Base-by-base conservation (phyloP, 2,329 filamentous ascomycete genomes). In the Lojkania enalia region DNA sequence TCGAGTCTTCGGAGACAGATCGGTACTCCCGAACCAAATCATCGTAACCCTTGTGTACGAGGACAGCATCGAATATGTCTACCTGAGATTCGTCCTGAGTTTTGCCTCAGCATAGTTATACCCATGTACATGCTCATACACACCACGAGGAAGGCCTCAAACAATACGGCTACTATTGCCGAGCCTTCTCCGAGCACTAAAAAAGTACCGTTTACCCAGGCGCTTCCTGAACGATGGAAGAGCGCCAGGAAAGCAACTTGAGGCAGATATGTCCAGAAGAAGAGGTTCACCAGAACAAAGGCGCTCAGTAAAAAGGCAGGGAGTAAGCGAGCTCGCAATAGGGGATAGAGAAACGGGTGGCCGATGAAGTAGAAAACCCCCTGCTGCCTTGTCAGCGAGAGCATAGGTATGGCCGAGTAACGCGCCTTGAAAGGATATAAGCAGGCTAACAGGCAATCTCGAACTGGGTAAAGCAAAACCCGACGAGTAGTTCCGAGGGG, bases 191-290 rank as follows among this genome's bases (percentile, higher is more conserved):
- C 82, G 2, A 99, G 77, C 0, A 96, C 88, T 35, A 97, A 76
- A 51, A 97, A 85, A 0, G 88, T 84, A 2, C 87, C 90, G 59
- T 90, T 96, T 45, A 96, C 72, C 88, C 90, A 95, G n/a, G 94
- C 94, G 20, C 85, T 85, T 47, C 83, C 71, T 19, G 57, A 80
- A 16, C 87, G 87, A 60, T 97, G 91, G 67, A 96, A 97, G 55
- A 97, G 82, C 13, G 87, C 85, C 16, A 99, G 80, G 60, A 99
- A 88, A 1, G 88, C 88, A 44, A 90, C 90, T 66, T 97, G 89
- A 0, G 92, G 92, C 2, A 96, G 73, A 58, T 95, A 97, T 1
- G 89, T 78, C 70, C 94, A 95, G 11, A 89, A 77, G 70, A 97
- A 97, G 15, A 97, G 82, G 15, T 95, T 76, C n/a, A 85, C 74